phyloP scores from a whole-genome alignment of 805 yeast species.

The Pichia rugopelliculosa region DNA sequence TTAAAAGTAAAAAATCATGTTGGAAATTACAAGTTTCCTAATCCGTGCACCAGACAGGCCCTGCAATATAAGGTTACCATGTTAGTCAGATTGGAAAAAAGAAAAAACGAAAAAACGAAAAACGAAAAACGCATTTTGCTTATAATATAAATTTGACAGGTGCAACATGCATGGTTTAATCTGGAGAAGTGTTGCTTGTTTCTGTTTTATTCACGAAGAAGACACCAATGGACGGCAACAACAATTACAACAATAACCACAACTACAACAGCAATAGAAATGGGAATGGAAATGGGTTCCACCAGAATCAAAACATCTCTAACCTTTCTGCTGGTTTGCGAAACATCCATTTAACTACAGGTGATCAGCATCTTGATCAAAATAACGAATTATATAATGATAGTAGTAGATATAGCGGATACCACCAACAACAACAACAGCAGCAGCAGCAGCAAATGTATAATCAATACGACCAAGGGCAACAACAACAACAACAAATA shows the following conservation, averaged over 20 bases:
- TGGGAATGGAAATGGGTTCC: not conserved
- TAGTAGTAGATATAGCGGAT: not conserved
- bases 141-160: not conserved
- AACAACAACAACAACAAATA: constrained; percentile 25
- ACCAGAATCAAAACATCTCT: constrained; percentile 25
- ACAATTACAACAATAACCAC: not conserved
- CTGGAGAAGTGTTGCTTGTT: too few species aligned
- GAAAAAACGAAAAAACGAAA: too few species aligned
- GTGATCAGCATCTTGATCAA: constrained; percentile 2
- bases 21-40: too few species aligned
- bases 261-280: not conserved
- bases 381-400: constrained; percentile 5
- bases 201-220: too few species aligned
- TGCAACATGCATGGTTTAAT: too few species aligned
- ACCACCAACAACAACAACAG: not conserved
- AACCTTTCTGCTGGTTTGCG: constrained; percentile 35
- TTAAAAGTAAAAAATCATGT: too few species aligned
- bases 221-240: not conserved
- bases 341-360: constrained; percentile 24
- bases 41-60: too few species aligned
- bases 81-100: too few species aligned
- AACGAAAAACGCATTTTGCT: too few species aligned
- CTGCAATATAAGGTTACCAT: too few species aligned
- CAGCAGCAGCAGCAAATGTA: constrained; percentile 11
- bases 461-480: constrained; percentile 23